These are phyloP conservation scores for Botrytis byssoidea DNA, from an alignment of 2,329 filamentous ascomycete species.

Conservation along the genomic window DNA sequence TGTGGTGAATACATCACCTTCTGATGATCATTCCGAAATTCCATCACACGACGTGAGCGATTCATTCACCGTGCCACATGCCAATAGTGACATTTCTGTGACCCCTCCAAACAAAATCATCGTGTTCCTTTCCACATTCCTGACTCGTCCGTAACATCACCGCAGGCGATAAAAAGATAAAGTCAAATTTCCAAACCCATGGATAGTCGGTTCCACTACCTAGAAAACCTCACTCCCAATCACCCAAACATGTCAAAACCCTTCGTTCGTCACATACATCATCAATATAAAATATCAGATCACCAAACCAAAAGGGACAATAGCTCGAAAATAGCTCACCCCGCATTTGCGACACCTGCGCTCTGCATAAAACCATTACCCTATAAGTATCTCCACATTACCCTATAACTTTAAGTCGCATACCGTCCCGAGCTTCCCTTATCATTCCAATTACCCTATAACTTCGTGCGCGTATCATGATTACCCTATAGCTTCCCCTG, in stretches of 20 bases:
- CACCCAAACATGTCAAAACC: background rate
- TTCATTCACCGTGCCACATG: background rate
- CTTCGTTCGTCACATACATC: background rate
- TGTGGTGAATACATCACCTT: background rate
- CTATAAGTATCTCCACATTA: background rate
- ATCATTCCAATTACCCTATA: conserved; percentile 1
- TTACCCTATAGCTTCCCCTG: background rate
- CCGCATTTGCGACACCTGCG: background rate
- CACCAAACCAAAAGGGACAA: background rate
- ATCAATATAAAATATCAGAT: background rate
- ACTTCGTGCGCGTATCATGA: background rate
- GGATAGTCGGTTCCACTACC: background rate
- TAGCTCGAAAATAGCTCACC: conserved; percentile 1
- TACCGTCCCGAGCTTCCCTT: background rate
- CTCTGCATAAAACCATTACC: background rate
- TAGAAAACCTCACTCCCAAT: background rate
- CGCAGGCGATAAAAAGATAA: background rate
- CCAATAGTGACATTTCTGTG: background rate
- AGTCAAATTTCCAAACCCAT: background rate
- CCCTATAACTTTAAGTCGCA: background rate
- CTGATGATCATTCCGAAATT: background rate
- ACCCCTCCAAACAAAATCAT: background rate
- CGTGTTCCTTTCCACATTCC: background rate
- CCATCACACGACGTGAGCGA: conserved; percentile 7
- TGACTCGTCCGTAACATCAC: background rate